phyloP scores from a whole-genome alignment of 2,329 filamentous ascomycete genomes.

The Parascedosporium putredinis region DNA sequence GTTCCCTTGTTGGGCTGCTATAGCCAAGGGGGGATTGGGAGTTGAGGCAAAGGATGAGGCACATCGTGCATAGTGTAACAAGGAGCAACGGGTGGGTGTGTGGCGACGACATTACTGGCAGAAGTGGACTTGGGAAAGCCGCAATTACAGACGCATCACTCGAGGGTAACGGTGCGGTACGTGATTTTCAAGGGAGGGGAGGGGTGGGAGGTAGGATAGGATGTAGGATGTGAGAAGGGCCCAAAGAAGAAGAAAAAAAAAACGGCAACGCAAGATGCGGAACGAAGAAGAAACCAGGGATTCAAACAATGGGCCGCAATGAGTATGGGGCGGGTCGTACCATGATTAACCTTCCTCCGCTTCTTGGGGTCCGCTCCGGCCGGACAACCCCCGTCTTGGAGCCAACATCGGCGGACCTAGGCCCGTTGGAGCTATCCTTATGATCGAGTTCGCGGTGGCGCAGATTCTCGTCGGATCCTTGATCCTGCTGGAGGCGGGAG shows the following conservation, averaged over 20 bases:
- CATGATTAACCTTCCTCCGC: conserved; percentile 82
- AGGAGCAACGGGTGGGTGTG: background rate
- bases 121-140: too few relatives aligned
- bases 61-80: background rate
- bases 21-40: background rate
- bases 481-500: background rate
- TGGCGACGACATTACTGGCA: too few relatives aligned
- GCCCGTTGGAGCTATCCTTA: conserved; percentile 1
- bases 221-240: too few relatives aligned
- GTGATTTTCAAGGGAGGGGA: background rate
- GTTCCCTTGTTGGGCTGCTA: background rate
- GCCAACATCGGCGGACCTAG: background rate
- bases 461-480: background rate
- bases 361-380: conserved; percentile 49
- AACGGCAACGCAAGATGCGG: conserved; percentile 11
- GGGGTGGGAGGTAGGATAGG: background rate
- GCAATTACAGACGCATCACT: background rate
- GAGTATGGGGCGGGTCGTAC: conserved; percentile 42
- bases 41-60: background rate
- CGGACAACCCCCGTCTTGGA: background rate
- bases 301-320: too few relatives aligned
- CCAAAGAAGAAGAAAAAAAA: background rate
- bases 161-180: background rate
- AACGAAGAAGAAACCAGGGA: background rate
- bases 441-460: conserved; percentile 3